phyloP scores from a whole-genome alignment of 2,329 filamentous ascomycete species.

The Cercospora berteroae region DNA sequence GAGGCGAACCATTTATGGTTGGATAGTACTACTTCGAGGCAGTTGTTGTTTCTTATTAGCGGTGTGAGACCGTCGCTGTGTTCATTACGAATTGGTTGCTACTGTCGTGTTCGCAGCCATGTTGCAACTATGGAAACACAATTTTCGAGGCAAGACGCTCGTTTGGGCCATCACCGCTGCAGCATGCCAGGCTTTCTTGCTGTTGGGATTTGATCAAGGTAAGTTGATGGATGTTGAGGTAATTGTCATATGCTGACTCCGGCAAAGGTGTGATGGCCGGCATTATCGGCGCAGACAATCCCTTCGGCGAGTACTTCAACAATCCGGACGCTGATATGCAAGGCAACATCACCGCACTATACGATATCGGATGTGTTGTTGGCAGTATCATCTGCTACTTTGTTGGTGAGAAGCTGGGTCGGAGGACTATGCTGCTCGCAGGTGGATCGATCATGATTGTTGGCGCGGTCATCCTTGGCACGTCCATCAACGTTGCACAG shows the following conservation, averaged over 20 bases:
- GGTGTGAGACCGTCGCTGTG: too few species aligned
- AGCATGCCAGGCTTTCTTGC: conserved; percentile 9
- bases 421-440: conserved; percentile 44
- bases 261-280: conserved; percentile 14
- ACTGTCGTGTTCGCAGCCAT: neutral
- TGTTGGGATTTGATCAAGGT: conserved; percentile 4
- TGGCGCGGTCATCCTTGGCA: conserved; percentile 42
- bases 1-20: neutral
- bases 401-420: conserved; percentile 45
- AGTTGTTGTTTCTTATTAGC: neutral
- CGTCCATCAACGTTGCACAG: conserved; percentile 44
- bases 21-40: neutral
- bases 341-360: conserved; percentile 53
- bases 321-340: conserved; percentile 36
- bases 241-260: neutral
- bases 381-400: conserved; percentile 42
- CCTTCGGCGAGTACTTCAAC: conserved; percentile 6
- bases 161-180: conserved; percentile 2
- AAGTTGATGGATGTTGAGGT: neutral
- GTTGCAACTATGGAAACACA: conserved; percentile 5
- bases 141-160: conserved; percentile 7
- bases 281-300: conserved; percentile 9
- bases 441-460: conserved; percentile 46
- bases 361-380: conserved; percentile 51
- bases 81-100: neutral